A percentile compares a stretch with the other conserved stretches of the same genome.
Conservation (phyloP, 2,329 filamentous ascomycete species). For the Venturia asperata region DNA sequence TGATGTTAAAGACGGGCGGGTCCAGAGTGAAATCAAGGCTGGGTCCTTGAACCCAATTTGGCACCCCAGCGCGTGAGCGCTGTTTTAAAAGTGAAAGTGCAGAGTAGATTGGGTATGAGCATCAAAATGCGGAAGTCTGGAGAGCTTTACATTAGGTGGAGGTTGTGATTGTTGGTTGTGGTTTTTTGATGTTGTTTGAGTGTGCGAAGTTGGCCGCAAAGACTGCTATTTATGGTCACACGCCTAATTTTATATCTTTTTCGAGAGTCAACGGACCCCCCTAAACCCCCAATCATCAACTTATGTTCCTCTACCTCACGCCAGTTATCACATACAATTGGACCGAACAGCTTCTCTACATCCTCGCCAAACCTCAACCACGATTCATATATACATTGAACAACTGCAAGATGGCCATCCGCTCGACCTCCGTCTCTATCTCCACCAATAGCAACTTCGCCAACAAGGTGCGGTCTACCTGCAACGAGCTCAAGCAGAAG, state of each 20-base stretch:
- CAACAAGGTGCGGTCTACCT: not conserved
- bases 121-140: not conserved
- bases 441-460: not conserved
- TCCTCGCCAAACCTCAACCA: not conserved
- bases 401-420: not conserved
- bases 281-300: not conserved
- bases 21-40: conserved; percentile 5
- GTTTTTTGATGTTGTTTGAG: conserved; percentile 1
- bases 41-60: not conserved
- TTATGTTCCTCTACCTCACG: not conserved
- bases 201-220: not conserved
- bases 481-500: not conserved
- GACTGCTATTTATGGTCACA: not conserved
- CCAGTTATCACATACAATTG: not conserved
- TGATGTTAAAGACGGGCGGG: not conserved
- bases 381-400: not conserved
- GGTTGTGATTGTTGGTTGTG: conserved; percentile 1
- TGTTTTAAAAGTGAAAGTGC: not conserved
- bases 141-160: not conserved
- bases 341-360: not conserved
- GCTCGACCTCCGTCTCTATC: not conserved
- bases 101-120: not conserved
- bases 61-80: not conserved
- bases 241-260: not conserved
- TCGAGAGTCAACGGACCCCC: not conserved